Conservation (phyloP, 176 grass and related monocot species). For the Neostapfia colusana region DNA sequence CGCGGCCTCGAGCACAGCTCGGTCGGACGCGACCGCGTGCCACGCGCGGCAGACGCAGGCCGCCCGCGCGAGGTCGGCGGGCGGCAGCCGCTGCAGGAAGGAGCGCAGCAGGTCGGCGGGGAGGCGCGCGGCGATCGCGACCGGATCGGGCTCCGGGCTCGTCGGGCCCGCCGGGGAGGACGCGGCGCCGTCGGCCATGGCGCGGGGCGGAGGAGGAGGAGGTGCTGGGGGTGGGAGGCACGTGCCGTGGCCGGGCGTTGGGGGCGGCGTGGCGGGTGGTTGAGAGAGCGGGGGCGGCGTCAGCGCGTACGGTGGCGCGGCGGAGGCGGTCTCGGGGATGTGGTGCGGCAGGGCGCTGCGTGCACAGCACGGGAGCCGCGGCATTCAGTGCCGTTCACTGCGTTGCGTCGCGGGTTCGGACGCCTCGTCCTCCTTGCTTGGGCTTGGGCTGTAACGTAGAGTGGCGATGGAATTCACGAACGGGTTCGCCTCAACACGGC, state of each 20-base stretch:
- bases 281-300: neutral
- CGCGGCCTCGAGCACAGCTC: conserved; percentile 58
- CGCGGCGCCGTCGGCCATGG: conserved; percentile 44
- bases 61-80: conserved; percentile 67
- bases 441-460: neutral
- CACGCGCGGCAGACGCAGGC: conserved; percentile 88
- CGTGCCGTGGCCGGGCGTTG: conserved; percentile 1
- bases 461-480: neutral
- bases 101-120: conserved; percentile 67
- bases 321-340: neutral
- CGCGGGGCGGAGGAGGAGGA: neutral
- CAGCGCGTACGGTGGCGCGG: conserved; percentile 19
- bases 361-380: conserved; percentile 12
- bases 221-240: neutral
- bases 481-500: neutral
- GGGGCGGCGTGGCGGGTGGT: neutral
- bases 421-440: neutral
- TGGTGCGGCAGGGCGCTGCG: conserved; percentile 1
- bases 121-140: conserved; percentile 33
- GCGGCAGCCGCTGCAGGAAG: conserved; percentile 62
- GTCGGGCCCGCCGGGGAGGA: neutral
- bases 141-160: neutral
- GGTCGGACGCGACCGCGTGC: conserved; percentile 63
- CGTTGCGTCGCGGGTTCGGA: too few species aligned
- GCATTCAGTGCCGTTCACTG: neutral